These are phyloP conservation scores for Nakaseomyces uthaithaninus DNA, from an alignment of 1,139 yeast genomes.

Conservation along the genomic window DNA sequence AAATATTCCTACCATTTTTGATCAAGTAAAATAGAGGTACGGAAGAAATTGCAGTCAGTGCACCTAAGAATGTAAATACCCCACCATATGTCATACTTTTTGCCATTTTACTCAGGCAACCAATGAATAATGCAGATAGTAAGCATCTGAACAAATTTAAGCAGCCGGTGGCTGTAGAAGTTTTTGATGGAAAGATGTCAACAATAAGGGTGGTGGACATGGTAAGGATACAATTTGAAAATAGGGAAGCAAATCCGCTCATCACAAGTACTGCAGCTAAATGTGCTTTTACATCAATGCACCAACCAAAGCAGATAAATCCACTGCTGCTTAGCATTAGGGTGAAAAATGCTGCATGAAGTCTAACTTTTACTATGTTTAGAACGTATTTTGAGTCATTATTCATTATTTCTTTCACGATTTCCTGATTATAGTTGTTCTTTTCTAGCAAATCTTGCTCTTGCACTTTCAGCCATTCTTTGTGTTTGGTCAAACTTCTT, in stretches of 20 bases:
- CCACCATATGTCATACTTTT: constrained; percentile 49
- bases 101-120: constrained; percentile 51
- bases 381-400: constrained; percentile 28
- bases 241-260: constrained; percentile 46
- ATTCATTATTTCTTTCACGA: constrained; percentile 20
- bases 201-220: constrained; percentile 48
- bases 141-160: constrained; percentile 53
- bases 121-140: constrained; percentile 51
- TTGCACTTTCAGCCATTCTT: constrained; percentile 20
- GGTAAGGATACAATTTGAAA: constrained; percentile 45
- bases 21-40: constrained; percentile 22
- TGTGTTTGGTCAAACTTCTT: constrained; percentile 18
- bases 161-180: constrained; percentile 53
- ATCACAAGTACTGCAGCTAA: constrained; percentile 51
- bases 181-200: constrained; percentile 48
- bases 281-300: constrained; percentile 41
- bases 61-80: constrained; percentile 50
- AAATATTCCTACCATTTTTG: constrained; percentile 22
- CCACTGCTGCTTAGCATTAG: constrained; percentile 34
- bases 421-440: constrained; percentile 17
- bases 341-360: constrained; percentile 36
- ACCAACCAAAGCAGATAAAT: constrained; percentile 62
- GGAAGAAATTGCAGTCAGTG: constrained; percentile 28
- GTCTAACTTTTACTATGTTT: constrained; percentile 42
- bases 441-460: constrained; percentile 24